These are phyloP conservation scores for Escallonia herrerae DNA, from an alignment of 129 eudicot genomes.

Conservation along the genomic window DNA sequence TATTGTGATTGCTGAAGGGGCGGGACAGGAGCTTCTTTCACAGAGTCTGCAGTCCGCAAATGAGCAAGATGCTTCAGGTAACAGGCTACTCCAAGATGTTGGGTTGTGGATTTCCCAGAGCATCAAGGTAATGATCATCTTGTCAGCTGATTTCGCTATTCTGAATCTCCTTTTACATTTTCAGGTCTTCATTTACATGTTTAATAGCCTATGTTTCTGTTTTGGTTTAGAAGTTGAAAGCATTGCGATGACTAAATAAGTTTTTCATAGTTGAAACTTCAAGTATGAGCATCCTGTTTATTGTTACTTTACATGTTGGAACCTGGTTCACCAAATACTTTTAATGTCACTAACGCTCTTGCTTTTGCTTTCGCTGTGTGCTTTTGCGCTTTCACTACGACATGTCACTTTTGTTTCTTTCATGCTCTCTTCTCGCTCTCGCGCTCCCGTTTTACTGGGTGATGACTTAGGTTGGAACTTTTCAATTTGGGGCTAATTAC, in stretches of 20 bases:
- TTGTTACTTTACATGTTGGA: too few relatives aligned
- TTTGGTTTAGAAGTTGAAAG: neutral
- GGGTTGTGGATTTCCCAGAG: constrained; percentile 86
- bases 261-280: neutral
- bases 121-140: constrained; percentile 51
- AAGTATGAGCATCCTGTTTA: neutral
- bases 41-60: constrained; percentile 28
- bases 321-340: too few relatives aligned
- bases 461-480: too few relatives aligned
- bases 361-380: too few relatives aligned
- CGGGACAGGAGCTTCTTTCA: constrained; percentile 72
- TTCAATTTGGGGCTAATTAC: too few relatives aligned
- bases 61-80: constrained; percentile 88
- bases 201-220: neutral
- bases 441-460: too few relatives aligned
- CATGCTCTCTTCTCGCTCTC: too few relatives aligned
- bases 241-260: neutral
- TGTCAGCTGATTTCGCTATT: neutral
- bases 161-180: neutral
- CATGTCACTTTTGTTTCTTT: too few relatives aligned
- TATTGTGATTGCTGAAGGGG: constrained; percentile 95
- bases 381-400: too few relatives aligned
- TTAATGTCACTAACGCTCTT: too few relatives aligned
- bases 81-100: constrained; percentile 77
- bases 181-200: neutral